Evolutionary conservation across 306 rosid species (phyloP), one percentile per base, ranked within the genome.

Genomic region (Neltuma alba): DNA sequence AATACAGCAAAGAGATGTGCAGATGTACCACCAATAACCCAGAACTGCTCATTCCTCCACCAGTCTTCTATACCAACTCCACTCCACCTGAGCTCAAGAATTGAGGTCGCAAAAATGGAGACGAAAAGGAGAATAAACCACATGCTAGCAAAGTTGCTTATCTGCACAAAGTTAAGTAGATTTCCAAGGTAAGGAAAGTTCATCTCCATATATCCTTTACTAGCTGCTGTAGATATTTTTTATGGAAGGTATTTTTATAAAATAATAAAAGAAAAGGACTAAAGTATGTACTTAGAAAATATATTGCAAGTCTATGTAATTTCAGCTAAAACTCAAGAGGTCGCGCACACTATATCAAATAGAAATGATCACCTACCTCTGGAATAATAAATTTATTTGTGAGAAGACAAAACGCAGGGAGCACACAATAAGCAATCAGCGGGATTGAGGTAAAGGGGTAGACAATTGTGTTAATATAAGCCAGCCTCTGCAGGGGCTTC

Each of bases 21-120:
- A 0, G 99, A 96, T 48, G 99, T 96, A 36, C 99, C 99, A 70
- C 99, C 99, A 13, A 96, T 96, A 77, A 96, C 98, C 99, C 99
- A 96, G 74, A 96, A 96, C 84, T 96, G 99, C 77, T 96, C 99
- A 5, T 96, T 96, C 76, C 99, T 96, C 99, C 99, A 96, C 99
- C 99, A 96, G 82, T 96, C 99, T 73, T 96, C 99, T 57, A 96
- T 91, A 64, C 98, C 84, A 28, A 96, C 99, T 38, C 99, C 99
- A 85, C 99, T 96, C 99, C 99, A 96, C 81, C 99, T 91, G 48
- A 96, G 98, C 91, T 96, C 99, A 30, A 96, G 99, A 80, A 96
- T 91, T 71, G 97, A 95, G 27, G 99, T 96, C 2, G 99, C 75
- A 6, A 89, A 87, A 85, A 96, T 96, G 45, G 99, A 96, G 70